Evolutionary conservation across 2,329 filamentous ascomycete genomes (phyloP).

Genomic region (Knufia petricola): DNA sequence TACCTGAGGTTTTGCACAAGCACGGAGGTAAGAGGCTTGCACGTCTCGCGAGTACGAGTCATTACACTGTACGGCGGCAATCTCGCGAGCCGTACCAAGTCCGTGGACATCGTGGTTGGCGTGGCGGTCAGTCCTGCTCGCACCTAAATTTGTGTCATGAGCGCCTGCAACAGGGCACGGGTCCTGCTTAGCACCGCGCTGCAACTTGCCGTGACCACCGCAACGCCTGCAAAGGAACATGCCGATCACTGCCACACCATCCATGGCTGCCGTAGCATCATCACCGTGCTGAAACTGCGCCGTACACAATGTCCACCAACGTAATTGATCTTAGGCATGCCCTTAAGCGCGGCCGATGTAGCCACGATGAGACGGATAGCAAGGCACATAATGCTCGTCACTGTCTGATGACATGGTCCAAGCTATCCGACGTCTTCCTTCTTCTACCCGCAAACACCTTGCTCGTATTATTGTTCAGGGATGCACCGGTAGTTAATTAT

Average conservation of each 20-base stretch:
- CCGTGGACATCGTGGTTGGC: neutral
- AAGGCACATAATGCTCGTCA: neutral
- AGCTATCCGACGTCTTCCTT: neutral
- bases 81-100: neutral
- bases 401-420: neutral
- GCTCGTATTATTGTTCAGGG: too few relatives aligned
- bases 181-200: constrained; percentile 1
- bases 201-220: constrained; percentile 4
- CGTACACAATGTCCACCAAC: neutral
- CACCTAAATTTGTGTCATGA: neutral
- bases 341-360: neutral
- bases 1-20: too few relatives aligned
- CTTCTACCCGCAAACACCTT: too few relatives aligned
- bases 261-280: constrained; percentile 6
- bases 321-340: neutral
- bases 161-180: neutral
- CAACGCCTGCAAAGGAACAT: neutral
- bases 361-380: neutral
- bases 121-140: neutral
- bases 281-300: neutral
- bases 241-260: neutral
- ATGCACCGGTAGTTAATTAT: too few relatives aligned
- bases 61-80: too few relatives aligned
- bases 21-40: too few relatives aligned
- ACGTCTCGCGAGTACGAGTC: neutral